Evolutionary conservation across 305 asterid genomes (phyloP), one percentile per base, ranked within the genome.

Genomic region (Fraxinus sp.): DNA sequence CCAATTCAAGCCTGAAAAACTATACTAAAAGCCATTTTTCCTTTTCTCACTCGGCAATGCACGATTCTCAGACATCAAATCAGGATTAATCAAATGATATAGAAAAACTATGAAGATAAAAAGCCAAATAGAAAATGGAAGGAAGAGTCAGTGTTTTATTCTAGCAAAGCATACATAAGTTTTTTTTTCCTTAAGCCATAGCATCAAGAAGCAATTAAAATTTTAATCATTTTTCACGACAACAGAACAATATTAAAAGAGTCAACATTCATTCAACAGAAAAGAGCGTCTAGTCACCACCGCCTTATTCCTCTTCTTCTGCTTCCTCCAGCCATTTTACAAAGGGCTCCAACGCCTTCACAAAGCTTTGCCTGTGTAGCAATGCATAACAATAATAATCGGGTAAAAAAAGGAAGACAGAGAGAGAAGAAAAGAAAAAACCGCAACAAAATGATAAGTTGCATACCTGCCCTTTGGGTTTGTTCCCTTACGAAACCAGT

Each of bases 251-350:
- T 5, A 70, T 14, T 70, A 11, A 30, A 70, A 0, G 41, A 70
- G 75, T 14, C 22, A 0, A 30, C 71, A 3, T 62, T 62, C 33
- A 62, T 62, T 62, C 32, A 62, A 62, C 71, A 22, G 32, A 4
- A 66, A 7, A 28, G 20, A 2, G 22, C 74, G 3, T 68, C 74
- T 11, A 30, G 24, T 68, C 44, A 33, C 41, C 46, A 8, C 2
- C 1, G 3, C 14, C 72, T 95, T 83, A 93, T 52, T 96, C 99
- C 89, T 96, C 98, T 81, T 96, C 99, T 88, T 96, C 99, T 0
- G 99, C 99, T 89, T 96, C 99, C 85, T 96, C 99, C 57, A 96
- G 93, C 99, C 99, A 96, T 84, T 92, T 93, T 59, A 96, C 94
- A 71, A 96, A 93, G 14, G 98, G 97, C 91, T 96, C 99, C 93